Evolutionary conservation across 148 eudicot genomes (phyloP), one percentile per base, ranked within the genome.

Genomic region (Polygonum maritimum): DNA sequence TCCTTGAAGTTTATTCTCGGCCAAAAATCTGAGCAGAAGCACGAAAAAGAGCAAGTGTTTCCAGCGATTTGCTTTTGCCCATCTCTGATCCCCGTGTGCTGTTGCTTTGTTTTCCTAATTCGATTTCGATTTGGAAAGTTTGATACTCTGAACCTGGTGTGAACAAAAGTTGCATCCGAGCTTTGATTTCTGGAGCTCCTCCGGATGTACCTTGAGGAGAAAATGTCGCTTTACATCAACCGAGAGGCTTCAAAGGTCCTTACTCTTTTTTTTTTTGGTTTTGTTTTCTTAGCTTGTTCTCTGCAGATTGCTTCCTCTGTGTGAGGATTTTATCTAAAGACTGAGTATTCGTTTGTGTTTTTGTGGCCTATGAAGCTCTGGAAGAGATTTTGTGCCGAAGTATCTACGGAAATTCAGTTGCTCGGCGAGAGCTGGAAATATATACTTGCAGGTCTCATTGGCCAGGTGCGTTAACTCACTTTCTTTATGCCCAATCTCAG

Each of bases 181-280:
- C 39, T 36, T 72, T 74, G 70, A 11, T 47, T 78, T 80, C 55
- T 88, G 86, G 82, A 86, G 87, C 84, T 81, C 87, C 81, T 75
- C 76, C 91, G 79, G 78, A 76, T 78, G 45, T 57, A 11, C 2
- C 19, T 78, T 45, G 70, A 55, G 18, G 77, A 70, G 74, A 92
- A 78, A 55, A 94, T 90, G 98, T 92, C 98, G 87, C 79, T 92
- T 87, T 94, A 92, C 87, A 89, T 95, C 79, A 83, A 97, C 85
- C 97, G 97, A 85, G 96, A 92, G 88, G 90, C 97, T 90, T 95
- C 97, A 7, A 95, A 95, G 97, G n/a, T 18, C 55, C n/a, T 51
- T 51, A 7, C 47, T 44, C 9, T 44, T 6, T 44, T 6, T 44
- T 6, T 44, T 44, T 7, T 44, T 41, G 6, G 9, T 8, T 51